Base-by-base conservation (phyloP, 1,284 basidiomycete species). In the Takashimella koratensis region DNA sequence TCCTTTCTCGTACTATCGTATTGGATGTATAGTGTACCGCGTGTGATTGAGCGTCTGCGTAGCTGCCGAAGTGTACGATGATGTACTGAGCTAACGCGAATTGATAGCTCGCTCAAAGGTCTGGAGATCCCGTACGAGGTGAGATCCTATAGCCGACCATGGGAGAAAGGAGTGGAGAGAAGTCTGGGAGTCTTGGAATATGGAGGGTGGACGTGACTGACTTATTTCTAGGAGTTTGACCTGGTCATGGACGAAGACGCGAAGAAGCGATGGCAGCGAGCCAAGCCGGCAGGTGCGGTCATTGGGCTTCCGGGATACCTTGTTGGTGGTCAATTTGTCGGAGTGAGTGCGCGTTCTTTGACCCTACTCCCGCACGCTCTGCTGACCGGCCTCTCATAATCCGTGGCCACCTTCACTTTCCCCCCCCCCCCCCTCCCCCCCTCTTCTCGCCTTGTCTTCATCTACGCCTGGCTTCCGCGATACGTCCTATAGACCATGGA, bases 401-500 rank as follows among this genome's bases (percentile, higher is more conserved):
- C 30, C 16, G 30, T 8, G 16, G 8, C 30, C 8, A 36, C 16
- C 30, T 36, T 8, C 30, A 36, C 8, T 27, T 36, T 16, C 10
- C 16, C 30, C 30, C 11, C 11, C 45, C 19, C 11, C 12, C 23
- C 24, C 43, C 19, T 19, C 10, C 19, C 19, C 43, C 22, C 10
- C 22, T 10, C 10, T 19, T 23, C 11, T 43, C 19, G 22, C 19
- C 19, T n/a, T 6, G 30, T 36, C 23, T 8, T 16, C 10, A 20
- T 2, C n/a, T n/a, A n/a, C n/a, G n/a, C n/a, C n/a, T n/a, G n/a
- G n/a, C n/a, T n/a, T n/a, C n/a, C n/a, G n/a, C n/a, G n/a, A n/a
- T n/a, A n/a, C n/a, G n/a, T n/a, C n/a, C n/a, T 36, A 36, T 48
- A 73, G 73, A 73, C 68, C 2, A 75, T 75, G 70, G 73, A 75